Conservation (phyloP, 225 moss, liverwort and hornwort genomes). For the Polytrichum commune region DNA sequence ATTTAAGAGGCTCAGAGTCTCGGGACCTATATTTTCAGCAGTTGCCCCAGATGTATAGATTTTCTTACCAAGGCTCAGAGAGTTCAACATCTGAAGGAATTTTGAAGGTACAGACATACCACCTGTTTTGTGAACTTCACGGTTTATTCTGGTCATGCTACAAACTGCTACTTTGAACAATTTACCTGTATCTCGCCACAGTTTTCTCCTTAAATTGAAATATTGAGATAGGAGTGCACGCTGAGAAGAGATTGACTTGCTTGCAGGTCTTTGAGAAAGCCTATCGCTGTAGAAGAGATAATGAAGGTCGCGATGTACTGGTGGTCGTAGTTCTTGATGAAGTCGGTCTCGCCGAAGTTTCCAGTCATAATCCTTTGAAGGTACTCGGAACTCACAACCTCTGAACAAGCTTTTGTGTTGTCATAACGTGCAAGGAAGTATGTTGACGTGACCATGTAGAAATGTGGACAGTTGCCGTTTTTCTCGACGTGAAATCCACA, state of each 20-base stretch:
- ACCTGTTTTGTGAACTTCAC: background rate
- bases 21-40: slow-evolving; percentile 43
- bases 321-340: slow-evolving; percentile 67
- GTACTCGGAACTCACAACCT: slow-evolving; percentile 12
- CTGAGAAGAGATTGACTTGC: no score
- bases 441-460: no score
- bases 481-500: no score
- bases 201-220: background rate
- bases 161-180: background rate
- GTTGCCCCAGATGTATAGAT: slow-evolving; percentile 54
- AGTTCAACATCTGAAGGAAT: slow-evolving; percentile 68
- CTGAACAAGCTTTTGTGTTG: no score
- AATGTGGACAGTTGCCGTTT: no score
- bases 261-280: slow-evolving; percentile 64
- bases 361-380: slow-evolving; percentile 67
- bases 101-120: slow-evolving; percentile 33
- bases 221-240: background rate
- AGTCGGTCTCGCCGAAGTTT: slow-evolving; percentile 64
- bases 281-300: slow-evolving; percentile 45
- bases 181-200: background rate
- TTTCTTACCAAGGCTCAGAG: slow-evolving; percentile 65
- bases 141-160: no score
- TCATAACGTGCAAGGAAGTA: no score
- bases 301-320: slow-evolving; percentile 51
- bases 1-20: slow-evolving; percentile 57